Base-by-base conservation (phyloP, 495 filamentous ascomycete species). In the Aspergillus sclerotiicarbonarius region DNA sequence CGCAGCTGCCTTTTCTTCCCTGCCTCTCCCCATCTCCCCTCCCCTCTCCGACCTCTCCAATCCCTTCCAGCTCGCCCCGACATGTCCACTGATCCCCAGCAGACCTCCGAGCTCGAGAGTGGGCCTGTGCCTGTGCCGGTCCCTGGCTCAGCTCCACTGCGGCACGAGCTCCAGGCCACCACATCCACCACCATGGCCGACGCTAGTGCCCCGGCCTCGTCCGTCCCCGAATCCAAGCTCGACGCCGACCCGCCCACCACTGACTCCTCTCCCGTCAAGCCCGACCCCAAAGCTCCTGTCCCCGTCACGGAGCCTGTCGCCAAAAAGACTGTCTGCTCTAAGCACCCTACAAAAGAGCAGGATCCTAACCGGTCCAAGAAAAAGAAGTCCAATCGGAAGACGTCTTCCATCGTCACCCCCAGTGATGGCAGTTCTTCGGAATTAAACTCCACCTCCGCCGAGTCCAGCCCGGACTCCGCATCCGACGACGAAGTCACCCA, bases 301-400 rank as follows among this genome's bases (percentile, higher is more conserved):
- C 58, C 65, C 16, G 56, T 64, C 6, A 33, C 62, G 1, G 71
- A 73, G 18, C 59, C 51, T 9, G 20, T 61, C 21, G 30, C 63
- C 32, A 76, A 73, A 51, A 69, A 70, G 41, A 8, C 65, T 2
- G 54, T 57, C 25, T 77, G 75, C 64, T 75, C 74, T 53, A 77
- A 79, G 56, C 72, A 76, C 49, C 45, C 69, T 9, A 57, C 67
- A 18, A 70, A 67, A 51, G 65, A 68, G 25, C 25, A 25, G 25
- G 25, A 25, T 25, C 25, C 25, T 5, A 25, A 25, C 5, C 25
- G 25, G 25, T 25, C 25, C 12, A 44, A 62, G 51, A 77, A 75
- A 60, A 76, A 73, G 45, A 71, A 68, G 32, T 59, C 64, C 30
- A 67, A 64, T 19, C 68, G 69, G 29, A 70, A 73, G 18, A 55